These are phyloP conservation scores for Nakataea oryzae DNA, from an alignment of 2,329 filamentous ascomycete genomes.

Conservation along the genomic window DNA sequence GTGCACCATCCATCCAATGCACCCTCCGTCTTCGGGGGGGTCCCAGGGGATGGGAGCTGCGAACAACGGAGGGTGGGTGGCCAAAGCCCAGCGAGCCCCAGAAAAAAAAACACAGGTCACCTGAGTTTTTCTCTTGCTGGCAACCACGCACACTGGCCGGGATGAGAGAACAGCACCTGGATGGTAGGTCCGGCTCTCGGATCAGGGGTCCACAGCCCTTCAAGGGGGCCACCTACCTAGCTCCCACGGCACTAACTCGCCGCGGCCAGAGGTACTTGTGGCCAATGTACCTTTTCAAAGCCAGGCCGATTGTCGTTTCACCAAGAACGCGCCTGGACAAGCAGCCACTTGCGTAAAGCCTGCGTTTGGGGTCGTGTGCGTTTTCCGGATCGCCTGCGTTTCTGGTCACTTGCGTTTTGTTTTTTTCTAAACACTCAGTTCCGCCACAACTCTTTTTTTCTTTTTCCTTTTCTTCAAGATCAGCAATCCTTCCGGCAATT, in stretches of 20 bases:
- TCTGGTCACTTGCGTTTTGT: neutral
- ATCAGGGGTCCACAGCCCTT: neutral
- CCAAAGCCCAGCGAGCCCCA: neutral
- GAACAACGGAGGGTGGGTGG: neutral
- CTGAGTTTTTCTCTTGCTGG: conserved; percentile 1
- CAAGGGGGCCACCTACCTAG: neutral
- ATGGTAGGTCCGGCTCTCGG: neutral
- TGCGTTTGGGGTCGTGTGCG: neutral
- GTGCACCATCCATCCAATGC: neutral
- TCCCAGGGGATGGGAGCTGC: too few relatives aligned
- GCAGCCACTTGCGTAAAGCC: neutral
- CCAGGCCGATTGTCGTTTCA: neutral
- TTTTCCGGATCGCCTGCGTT: neutral
- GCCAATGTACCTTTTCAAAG: neutral
- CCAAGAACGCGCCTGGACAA: neutral
- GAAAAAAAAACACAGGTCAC: neutral
- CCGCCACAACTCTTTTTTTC: neutral
- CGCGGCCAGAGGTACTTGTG: neutral
- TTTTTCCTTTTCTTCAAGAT: neutral
- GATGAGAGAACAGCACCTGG: neutral
- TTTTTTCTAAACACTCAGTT: neutral
- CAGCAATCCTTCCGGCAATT: neutral
- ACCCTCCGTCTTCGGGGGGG: too few relatives aligned
- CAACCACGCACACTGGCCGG: neutral
- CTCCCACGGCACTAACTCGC: neutral